These are phyloP conservation scores for Umbelopsis sp. DNA, from an alignment of 371 early-diverging fungal genomes.

Conservation along the genomic window DNA sequence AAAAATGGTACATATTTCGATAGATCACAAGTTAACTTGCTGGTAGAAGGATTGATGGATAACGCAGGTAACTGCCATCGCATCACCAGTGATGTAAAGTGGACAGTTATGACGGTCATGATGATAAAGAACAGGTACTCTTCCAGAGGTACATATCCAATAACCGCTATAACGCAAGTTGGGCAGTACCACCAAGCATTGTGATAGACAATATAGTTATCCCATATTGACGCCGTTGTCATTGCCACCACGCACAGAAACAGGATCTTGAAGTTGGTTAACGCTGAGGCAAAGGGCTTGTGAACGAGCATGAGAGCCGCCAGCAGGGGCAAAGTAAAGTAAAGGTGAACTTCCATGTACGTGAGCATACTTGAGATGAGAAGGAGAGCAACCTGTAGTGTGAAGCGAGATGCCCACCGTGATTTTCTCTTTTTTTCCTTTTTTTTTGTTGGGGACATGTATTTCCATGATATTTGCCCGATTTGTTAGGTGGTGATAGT, in stretches of 20 bases:
- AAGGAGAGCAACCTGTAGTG: constrained; percentile 10
- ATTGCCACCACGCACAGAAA: constrained; percentile 52
- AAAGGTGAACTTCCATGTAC: constrained; percentile 63
- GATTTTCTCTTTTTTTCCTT: constrained; percentile 8
- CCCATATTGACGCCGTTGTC: constrained; percentile 65
- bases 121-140: constrained; percentile 69
- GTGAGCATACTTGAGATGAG: constrained; percentile 38
- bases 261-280: constrained; percentile 47
- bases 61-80: constrained; percentile 46
- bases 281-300: constrained; percentile 43
- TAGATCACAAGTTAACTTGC: constrained; percentile 29
- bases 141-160: constrained; percentile 68
- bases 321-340: constrained; percentile 59
- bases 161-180: constrained; percentile 51
- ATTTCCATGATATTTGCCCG: too few species aligned
- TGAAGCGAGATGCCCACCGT: not conserved
- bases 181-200: constrained; percentile 60
- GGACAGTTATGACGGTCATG: constrained; percentile 56
- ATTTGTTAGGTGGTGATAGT: too few species aligned
- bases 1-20: constrained; percentile 42
- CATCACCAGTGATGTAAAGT: constrained; percentile 48
- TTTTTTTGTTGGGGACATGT: not conserved
- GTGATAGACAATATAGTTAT: constrained; percentile 61
- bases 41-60: constrained; percentile 34
- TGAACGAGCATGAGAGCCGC: constrained; percentile 35